phyloP scores from a whole-genome alignment of 2,329 filamentous ascomycete genomes.

The Magnaporthiopsis incrustans region DNA sequence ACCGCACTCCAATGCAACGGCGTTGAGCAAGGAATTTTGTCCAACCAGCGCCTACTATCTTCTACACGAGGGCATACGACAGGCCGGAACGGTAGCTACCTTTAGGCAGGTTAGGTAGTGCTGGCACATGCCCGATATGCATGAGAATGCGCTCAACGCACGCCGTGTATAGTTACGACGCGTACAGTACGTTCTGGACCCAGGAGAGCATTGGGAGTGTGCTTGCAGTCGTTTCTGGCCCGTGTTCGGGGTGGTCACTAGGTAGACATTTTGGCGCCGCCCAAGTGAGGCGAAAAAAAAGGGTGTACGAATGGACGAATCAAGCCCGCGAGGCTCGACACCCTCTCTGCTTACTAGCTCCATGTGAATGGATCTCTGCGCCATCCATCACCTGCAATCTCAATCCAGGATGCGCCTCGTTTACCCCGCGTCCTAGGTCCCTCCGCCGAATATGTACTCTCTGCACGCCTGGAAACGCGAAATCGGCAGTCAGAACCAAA shows the following conservation, averaged over 20 bases:
- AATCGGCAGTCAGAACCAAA: constrained; percentile 10
- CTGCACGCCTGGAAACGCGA: constrained; percentile 34
- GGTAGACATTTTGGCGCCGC: neutral
- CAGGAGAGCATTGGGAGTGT: no score
- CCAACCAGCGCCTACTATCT: neutral
- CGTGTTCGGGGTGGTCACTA: neutral
- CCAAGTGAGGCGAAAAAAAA: neutral
- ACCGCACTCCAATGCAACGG: neutral
- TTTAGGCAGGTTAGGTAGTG: neutral
- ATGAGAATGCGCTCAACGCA: neutral
- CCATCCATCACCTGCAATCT: neutral
- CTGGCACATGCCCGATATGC: neutral
- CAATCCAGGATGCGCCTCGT: neutral
- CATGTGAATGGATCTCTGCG: neutral
- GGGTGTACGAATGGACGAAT: neutral
- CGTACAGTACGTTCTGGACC: neutral
- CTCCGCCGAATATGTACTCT: constrained; percentile 38
- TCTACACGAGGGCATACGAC: neutral
- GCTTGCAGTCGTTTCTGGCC: neutral
- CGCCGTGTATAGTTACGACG: neutral
- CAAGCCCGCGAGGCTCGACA: neutral
- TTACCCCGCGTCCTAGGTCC: constrained; percentile 8
- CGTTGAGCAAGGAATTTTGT: neutral
- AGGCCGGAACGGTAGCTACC: neutral
- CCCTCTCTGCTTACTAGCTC: neutral